These are phyloP conservation scores for Globisporangium acanthophoron DNA, from an alignment of 352 stramenopile genomes.

Conservation along the genomic window DNA sequence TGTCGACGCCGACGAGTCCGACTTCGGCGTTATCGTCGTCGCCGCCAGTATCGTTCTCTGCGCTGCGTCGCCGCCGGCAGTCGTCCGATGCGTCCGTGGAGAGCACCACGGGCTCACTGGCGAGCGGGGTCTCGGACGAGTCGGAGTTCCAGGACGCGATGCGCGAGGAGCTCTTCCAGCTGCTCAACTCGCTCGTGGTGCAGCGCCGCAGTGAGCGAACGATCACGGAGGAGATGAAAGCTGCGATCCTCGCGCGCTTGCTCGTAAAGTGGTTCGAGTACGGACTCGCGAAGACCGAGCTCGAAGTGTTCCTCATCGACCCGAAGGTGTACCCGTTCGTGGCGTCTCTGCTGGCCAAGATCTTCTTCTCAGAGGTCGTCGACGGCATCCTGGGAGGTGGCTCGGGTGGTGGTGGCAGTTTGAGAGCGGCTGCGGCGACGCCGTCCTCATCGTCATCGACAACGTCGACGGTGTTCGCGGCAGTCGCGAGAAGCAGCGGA, in stretches of 20 bases:
- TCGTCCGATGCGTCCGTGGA: conserved; percentile 26
- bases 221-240: conserved; percentile 38
- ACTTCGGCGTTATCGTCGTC: conserved; percentile 1
- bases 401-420: neutral
- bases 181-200: conserved; percentile 63
- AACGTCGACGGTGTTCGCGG: neutral
- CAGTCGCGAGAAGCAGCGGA: neutral
- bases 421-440: neutral
- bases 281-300: conserved; percentile 36
- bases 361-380: conserved; percentile 75
- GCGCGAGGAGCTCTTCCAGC: conserved; percentile 52
- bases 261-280: conserved; percentile 86
- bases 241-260: conserved; percentile 68
- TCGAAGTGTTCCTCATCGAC: conserved; percentile 67
- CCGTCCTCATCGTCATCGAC: neutral
- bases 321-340: conserved; percentile 53
- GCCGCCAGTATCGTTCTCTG: neutral
- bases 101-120: conserved; percentile 13
- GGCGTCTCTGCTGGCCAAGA: conserved; percentile 50
- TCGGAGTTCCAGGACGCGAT: conserved; percentile 49
- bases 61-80: conserved; percentile 10
- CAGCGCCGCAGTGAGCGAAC: conserved; percentile 22
- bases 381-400: conserved; percentile 31
- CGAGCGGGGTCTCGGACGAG: conserved; percentile 24
- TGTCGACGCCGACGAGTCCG: neutral